Base-by-base conservation (phyloP, 2,329 filamentous ascomycete species). In the Graphilbum fragrans region DNA sequence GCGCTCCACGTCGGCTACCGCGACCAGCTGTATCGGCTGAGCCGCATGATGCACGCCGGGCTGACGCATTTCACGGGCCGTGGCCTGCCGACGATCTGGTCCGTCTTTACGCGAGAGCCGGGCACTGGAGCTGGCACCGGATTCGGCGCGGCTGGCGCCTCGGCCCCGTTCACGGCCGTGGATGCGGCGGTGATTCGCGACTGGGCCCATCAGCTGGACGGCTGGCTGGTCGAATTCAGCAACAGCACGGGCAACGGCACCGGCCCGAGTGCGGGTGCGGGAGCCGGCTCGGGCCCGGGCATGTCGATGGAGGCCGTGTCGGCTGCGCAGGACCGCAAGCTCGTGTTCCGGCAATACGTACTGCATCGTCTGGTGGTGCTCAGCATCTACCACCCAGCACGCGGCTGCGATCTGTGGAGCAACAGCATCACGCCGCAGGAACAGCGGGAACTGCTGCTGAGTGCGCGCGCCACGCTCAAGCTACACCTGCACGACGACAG, bases 11-110 rank as follows among this genome's bases (percentile, higher is more conserved):
- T 42, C 14, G 41, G 39, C 8, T 25, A 33, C 17, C 44, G 46
- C 3, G 46, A 48, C 34, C 46, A 41, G 35, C 37, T 48, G 3
- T 48, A 48, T 29, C 46, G 46, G 4, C 44, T 48, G n/a, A 42
- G 39, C 16, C 46, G 46, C 20, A 46, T 48, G 42, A 48, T 48
- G 46, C 42, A 48, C 33, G 41, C 46, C 11, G 46, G 46, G 2
- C 37, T 48, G 21, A 47, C 44, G 1, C 45, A 48, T 19, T 48
- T 48, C 31, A 41, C 46, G 23, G 46, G 46, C 6, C 44, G 46
- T n/a, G 46, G 46, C 2, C 46, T 48, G 37, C 46, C 46, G 10
- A 45, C 46, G 5, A 48, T 48, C 29, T 48, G 46, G 46, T 48
- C 46, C 3, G 34, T 43, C 2, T 48, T 48, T 36, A 41, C 37